Evolutionary conservation across 176 grass and related monocot genomes (phyloP), one percentile per base, ranked within the genome.

Genomic region (Raddia guianensis): DNA sequence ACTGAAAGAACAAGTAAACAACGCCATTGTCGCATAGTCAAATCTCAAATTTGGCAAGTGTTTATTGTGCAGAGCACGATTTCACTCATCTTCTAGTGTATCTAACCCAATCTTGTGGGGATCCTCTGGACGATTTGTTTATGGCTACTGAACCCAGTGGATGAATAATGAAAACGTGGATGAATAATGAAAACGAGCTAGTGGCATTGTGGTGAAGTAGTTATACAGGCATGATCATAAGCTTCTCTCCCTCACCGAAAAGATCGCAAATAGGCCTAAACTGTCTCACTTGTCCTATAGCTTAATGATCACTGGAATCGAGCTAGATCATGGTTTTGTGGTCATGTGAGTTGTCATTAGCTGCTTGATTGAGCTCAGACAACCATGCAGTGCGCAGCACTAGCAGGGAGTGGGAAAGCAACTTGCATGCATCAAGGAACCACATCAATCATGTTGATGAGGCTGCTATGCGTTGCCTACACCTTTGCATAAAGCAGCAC

Each of bases 361-460:
- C 55, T 85, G 72, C 34, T 85, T 45, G 66, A 77, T 85, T 70
- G 5, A 45, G 7, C 16, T 44, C 18, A 5, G 35, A 2, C 37
- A 2, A 7, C 9, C 42, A 62, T 20, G 21, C n/a, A 78, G 13
- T 59, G 3, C 44, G 33, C n/a, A 48, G 45, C 19, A 65, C 9
- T 1, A 46, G 59, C 32, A 82, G 61, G 81, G n/a, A 74, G 81
- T 84, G 86, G 74, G 69, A 74, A 84, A 74, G 63, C 87, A 71
- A 69, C 49, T 89, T 77, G 64, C 63, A 16, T 2, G 6, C 64
- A 53, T 67, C 8, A 46, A 35, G 49, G 32, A 40, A 40, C 37
- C 37, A 40, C 48, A 44, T 80, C 76, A 80, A 77, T 84, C 59
- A 81, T 81, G 77, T 50, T 20, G n/a, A 75, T 68, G 52, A 68